Conservation (phyloP, 139 green algal genomes). For the Diplosphaera chodatii region DNA sequence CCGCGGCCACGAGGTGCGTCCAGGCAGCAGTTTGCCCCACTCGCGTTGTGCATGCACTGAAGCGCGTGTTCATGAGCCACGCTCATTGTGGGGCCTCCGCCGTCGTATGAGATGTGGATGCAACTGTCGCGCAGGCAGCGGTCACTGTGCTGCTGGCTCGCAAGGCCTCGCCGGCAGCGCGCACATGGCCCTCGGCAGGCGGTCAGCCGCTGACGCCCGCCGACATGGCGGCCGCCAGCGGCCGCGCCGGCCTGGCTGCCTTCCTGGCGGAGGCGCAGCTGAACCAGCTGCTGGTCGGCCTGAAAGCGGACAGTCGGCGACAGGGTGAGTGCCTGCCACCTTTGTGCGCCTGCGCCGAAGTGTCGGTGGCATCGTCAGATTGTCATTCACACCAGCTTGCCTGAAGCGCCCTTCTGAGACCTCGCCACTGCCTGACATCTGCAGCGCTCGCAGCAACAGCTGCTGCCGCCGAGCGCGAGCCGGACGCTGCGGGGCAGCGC, state of each 20-base stretch:
- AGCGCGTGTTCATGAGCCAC: no score
- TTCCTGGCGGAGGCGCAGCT: conserved; percentile 4
- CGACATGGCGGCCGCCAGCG: conserved; percentile 4
- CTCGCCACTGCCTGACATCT: no score
- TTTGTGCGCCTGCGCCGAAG: no score
- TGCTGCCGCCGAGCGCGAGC: not conserved
- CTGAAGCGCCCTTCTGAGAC: no score
- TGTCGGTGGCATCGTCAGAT: no score
- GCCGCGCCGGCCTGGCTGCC: conserved; percentile 4
- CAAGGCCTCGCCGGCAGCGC: not conserved
- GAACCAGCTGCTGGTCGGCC: not conserved
- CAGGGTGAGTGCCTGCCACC: not conserved
- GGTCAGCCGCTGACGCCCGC: not conserved
- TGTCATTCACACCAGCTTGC: no score
- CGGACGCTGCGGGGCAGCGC: not conserved
- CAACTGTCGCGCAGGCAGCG: not conserved
- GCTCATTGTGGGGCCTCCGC: no score
- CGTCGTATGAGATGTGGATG: no score
- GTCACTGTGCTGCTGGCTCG: conserved; percentile 6
- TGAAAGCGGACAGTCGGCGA: not conserved
- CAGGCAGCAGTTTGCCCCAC: not conserved
- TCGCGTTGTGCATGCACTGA: no score
- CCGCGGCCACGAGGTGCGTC: not conserved
- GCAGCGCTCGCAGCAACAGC: not conserved
- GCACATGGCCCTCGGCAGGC: not conserved